Base-by-base conservation (phyloP, 306 rosid species). In the Pterocarpus macrocarpus region DNA sequence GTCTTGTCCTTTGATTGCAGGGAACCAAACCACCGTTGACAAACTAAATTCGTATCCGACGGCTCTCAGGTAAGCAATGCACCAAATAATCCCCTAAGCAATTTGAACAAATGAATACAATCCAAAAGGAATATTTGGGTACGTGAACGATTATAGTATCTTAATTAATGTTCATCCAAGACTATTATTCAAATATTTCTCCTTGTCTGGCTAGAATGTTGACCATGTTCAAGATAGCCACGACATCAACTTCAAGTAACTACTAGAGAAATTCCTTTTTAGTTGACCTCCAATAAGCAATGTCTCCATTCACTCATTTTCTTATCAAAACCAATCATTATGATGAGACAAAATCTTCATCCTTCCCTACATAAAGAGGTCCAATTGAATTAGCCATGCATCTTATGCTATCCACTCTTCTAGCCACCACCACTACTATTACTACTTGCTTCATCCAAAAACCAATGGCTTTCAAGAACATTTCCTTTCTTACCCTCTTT, bases 391-490 rank as follows among this genome's bases (percentile, higher is more conserved):
- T 16, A 44, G 34, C 61, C 66, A 64, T 58, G 61, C 71, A 77
- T 22, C 77, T 43, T 64, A 52, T 49, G 4, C 44, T 34, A 50
- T 52, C 28, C 28, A 22, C 28, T 22, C 28, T 22, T 22, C 28
- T 22, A 22, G 28, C 28, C 28, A 44, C 5, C 3, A 45, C 52
- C 87, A 75, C 70, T 45, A 8, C 13, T 45, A 45, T 3, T 45
- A 45, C 28, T 22, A 22, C 28, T 22, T 22, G 28, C 28, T 22
- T 22, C 28, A n/a, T 47, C 30, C 10, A 59, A 44, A 39, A 49
- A 47, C 28, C 47, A 47, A 84, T 83, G 85, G 83, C 87, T 66
- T 75, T 82, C 43, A 91, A 81, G 61, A 57, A 74, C 33, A n/a
- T 70, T 28, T 73, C 70, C 12, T 2, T 68, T 80, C 14, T 76